These are phyloP conservation scores for Curvularia eragrostidis DNA, from an alignment of 2,329 filamentous ascomycete species.

Conservation along the genomic window DNA sequence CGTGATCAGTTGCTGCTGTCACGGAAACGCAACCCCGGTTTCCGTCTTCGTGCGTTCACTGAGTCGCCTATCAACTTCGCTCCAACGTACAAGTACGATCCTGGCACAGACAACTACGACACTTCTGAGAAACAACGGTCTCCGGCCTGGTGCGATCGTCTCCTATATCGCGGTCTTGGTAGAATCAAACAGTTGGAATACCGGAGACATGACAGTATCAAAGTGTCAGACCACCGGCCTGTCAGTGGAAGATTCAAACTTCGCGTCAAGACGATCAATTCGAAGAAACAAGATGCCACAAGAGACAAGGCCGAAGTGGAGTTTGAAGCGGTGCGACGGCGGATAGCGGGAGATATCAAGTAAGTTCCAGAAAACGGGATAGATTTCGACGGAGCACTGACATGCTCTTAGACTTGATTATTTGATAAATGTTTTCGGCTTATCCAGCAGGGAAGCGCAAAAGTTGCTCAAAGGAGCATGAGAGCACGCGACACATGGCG, in stretches of 20 bases:
- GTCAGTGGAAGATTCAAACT: slow-evolving; percentile 86
- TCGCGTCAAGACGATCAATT: slow-evolving; percentile 80
- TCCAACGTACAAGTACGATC: slow-evolving; percentile 98
- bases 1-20: slow-evolving; percentile 92
- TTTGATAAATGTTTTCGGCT: slow-evolving; percentile 67
- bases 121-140: slow-evolving; percentile 92
- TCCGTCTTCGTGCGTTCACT: slow-evolving; percentile 86
- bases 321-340: slow-evolving; percentile 74
- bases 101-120: slow-evolving; percentile 93
- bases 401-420: slow-evolving; percentile 63
- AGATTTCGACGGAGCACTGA: not conserved
- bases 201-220: slow-evolving; percentile 78
- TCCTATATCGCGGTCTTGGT: slow-evolving; percentile 83
- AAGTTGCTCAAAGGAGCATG: slow-evolving; percentile 46
- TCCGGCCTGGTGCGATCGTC: slow-evolving; percentile 94
- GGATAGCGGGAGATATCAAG: slow-evolving; percentile 76
- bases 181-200: slow-evolving; percentile 90
- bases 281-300: slow-evolving; percentile 67
- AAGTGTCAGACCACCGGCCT: slow-evolving; percentile 89
- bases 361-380: slow-evolving; percentile 57
- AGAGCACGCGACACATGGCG: not conserved
- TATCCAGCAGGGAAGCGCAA: slow-evolving; percentile 61
- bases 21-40: slow-evolving; percentile 85
- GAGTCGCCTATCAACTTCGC: slow-evolving; percentile 90
- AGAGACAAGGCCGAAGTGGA: slow-evolving; percentile 77